phyloP scores from a whole-genome alignment of 139 green algal species.

The Picochlorum sp. region DNA sequence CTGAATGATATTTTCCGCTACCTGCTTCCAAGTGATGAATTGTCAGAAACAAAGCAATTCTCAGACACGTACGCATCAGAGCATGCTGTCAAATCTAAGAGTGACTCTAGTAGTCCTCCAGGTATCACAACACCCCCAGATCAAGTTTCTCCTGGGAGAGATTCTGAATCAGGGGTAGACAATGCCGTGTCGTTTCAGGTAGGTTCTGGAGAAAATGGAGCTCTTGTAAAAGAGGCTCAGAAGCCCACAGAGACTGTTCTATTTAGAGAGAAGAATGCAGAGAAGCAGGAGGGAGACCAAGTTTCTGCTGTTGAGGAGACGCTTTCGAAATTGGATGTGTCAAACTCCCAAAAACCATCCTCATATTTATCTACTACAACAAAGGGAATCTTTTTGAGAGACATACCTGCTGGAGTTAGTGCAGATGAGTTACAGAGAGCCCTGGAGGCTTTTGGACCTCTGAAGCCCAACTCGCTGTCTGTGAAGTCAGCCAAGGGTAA shows the following conservation, averaged over 20 bases:
- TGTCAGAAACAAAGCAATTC: background rate
- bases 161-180: background rate
- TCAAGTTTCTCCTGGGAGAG: no score
- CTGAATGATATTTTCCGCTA: slow-evolving; percentile 85
- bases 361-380: background rate
- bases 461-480: slow-evolving; percentile 10
- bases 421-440: slow-evolving; percentile 24
- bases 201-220: background rate
- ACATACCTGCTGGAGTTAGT: slow-evolving; percentile 22
- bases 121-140: no score
- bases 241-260: background rate
- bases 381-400: slow-evolving; percentile 18
- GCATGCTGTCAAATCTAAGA: no score
- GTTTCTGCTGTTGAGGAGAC: slow-evolving; percentile 7
- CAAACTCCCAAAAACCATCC: background rate
- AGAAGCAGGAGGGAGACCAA: background rate
- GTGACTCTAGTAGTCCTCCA: no score
- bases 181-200: background rate
- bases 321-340: background rate
- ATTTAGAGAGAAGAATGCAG: background rate
- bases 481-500: slow-evolving; percentile 38
- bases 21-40: slow-evolving; percentile 14
- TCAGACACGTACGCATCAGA: background rate
- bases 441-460: slow-evolving; percentile 27
- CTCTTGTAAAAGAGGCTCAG: background rate